A percentile compares a stretch with the other conserved stretches of the same genome.
phyloP scores from a whole-genome alignment of 2,329 filamentous ascomycete genomes.

The Pseudogymnoascus sp. region DNA sequence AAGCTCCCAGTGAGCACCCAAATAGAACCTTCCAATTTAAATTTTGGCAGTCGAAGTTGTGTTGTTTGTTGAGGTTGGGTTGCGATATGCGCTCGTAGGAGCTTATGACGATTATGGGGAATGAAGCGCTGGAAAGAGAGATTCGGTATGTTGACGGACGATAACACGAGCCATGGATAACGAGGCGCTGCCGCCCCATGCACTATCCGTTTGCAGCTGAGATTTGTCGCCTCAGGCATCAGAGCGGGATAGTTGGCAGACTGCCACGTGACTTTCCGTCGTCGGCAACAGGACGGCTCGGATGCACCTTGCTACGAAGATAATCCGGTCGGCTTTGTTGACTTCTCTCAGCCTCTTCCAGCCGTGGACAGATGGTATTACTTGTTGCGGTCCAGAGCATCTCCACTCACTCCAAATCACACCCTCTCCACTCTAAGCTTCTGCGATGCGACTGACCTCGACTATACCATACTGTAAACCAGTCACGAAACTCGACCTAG shows the following conservation, averaged over 20 bases:
- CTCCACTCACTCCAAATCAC: neutral
- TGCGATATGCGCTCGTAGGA: slow-evolving; percentile 6
- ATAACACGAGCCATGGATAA: slow-evolving; percentile 7
- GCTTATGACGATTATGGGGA: slow-evolving; percentile 9
- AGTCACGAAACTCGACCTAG: neutral
- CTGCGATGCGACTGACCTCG: slow-evolving; percentile 2
- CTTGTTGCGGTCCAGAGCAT: neutral
- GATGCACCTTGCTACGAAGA: neutral
- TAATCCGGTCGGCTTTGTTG: slow-evolving; percentile 6
- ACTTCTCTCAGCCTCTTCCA: slow-evolving; percentile 9
- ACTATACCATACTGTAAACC: slow-evolving; percentile 5
- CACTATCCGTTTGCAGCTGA: slow-evolving; percentile 8
- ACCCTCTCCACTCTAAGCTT: slow-evolving; percentile 6
- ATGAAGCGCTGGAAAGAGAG: slow-evolving; percentile 1
- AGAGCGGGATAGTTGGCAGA: neutral
- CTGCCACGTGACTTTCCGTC: neutral
- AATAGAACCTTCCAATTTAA: neutral
- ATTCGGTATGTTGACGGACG: slow-evolving; percentile 1
- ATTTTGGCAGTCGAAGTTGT: neutral
- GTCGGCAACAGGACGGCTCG: neutral
- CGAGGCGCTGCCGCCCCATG: neutral
- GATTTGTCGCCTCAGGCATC: neutral
- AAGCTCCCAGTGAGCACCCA: slow-evolving; percentile 5
- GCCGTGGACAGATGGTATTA: slow-evolving; percentile 5
- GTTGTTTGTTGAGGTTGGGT: neutral